These are phyloP conservation scores for Auricularia sp. DNA, from an alignment of 768 basidiomycete genomes.

Conservation along the genomic window DNA sequence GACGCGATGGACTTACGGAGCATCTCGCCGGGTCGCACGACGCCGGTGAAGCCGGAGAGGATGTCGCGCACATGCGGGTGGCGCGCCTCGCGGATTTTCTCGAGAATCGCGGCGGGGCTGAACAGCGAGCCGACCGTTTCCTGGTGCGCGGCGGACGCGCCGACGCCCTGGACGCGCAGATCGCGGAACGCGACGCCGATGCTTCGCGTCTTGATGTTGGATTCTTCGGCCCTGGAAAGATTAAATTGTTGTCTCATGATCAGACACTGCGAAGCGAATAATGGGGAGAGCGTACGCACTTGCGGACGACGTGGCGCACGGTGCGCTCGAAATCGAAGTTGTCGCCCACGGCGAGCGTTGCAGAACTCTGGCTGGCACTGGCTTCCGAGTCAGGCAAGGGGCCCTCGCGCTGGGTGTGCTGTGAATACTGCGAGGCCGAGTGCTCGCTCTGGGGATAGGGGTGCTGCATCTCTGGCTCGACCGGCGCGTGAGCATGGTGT, in stretches of 20 bases:
- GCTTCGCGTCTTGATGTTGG: slow-evolving; percentile 8
- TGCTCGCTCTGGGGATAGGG: not conserved
- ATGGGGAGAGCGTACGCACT: not conserved
- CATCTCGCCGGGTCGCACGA: slow-evolving; percentile 56
- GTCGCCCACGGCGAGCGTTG: not conserved
- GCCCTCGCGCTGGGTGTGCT: too few relatives aligned
- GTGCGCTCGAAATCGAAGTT: not conserved
- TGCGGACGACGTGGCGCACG: not conserved
- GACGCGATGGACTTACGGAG: slow-evolving; percentile 37
- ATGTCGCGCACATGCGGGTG: slow-evolving; percentile 55
- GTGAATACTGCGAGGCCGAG: too few relatives aligned
- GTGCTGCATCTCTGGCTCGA: not conserved
- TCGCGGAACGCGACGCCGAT: slow-evolving; percentile 17
- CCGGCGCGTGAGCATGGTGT: not conserved
- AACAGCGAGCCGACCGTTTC: slow-evolving; percentile 53
- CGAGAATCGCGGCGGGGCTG: slow-evolving; percentile 38
- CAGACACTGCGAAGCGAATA: not conserved
- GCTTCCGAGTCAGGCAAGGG: not conserved
- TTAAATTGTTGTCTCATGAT: not conserved
- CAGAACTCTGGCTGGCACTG: not conserved
- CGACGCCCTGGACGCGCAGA: slow-evolving; percentile 50
- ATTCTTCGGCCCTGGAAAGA: not conserved
- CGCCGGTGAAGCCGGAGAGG: slow-evolving; percentile 42
- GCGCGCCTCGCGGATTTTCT: slow-evolving; percentile 33
- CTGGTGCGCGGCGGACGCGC: slow-evolving; percentile 43